Evolutionary conservation across 148 eudicot genomes (phyloP).

Genomic region (Chenopodium berlandieri): DNA sequence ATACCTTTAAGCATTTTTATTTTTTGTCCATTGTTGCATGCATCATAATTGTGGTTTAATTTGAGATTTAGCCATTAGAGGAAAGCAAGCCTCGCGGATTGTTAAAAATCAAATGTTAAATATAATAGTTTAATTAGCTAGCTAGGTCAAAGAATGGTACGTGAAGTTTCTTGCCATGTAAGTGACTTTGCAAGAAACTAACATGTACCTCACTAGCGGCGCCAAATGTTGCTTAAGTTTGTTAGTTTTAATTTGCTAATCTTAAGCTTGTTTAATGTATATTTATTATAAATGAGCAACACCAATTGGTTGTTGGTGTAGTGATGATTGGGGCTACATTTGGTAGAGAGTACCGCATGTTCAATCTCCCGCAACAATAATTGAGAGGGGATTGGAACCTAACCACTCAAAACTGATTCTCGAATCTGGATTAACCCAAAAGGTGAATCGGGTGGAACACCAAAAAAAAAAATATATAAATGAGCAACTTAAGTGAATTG

Average conservation of each 20-base stretch:
- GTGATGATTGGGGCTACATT: too few species aligned
- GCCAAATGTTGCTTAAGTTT: neutral
- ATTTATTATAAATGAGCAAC: neutral
- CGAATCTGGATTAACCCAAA: too few species aligned
- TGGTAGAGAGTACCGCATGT: too few species aligned
- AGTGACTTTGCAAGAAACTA: neutral
- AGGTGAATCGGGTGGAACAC: too few species aligned
- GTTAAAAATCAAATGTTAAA: neutral
- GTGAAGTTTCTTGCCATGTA: constrained; percentile 4
- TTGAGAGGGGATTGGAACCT: too few species aligned
- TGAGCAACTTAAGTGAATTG: neutral
- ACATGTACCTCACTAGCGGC: neutral
- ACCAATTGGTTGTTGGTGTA: neutral
- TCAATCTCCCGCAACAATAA: too few species aligned
- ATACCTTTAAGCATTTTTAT: neutral
- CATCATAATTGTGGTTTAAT: neutral
- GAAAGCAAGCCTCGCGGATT: neutral
- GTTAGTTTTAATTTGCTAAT: neutral
- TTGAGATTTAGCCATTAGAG: neutral
- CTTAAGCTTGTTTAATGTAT: neutral
- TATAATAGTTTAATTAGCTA: too few species aligned
- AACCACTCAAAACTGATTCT: too few species aligned
- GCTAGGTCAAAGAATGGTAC: neutral
- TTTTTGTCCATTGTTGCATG: neutral
- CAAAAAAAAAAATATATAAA: too few species aligned